phyloP scores from a whole-genome alignment of 106 monocot species.

The Apostasia shenzhenica region DNA sequence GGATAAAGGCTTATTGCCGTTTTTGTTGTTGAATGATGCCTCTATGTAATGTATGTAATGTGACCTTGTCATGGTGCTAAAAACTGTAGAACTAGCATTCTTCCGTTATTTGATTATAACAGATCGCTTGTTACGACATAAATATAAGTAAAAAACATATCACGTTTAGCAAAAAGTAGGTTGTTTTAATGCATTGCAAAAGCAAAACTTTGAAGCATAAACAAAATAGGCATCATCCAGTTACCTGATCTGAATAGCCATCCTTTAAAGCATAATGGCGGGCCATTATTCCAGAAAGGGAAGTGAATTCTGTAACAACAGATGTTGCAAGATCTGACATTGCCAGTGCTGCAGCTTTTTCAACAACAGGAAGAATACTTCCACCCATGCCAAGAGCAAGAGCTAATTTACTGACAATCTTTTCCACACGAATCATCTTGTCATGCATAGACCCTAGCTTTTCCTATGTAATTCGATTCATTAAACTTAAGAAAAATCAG shows the following conservation, averaged over 20 bases:
- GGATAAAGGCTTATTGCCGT: too few species aligned
- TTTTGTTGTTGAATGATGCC: too few species aligned
- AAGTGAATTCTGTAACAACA: constrained; percentile 89
- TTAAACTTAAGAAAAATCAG: not conserved
- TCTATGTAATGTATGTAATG: too few species aligned
- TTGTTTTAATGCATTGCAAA: too few species aligned
- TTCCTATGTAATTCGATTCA: constrained; percentile 47
- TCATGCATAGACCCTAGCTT: constrained; percentile 91
- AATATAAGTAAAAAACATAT: not conserved
- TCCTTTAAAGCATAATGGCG: constrained; percentile 86
- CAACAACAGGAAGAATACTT: constrained; percentile 36
- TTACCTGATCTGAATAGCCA: constrained; percentile 73
- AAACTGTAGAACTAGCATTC: too few species aligned
- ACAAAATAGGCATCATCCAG: not conserved
- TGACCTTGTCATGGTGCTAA: too few species aligned
- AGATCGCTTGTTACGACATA: not conserved
- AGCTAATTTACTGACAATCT: constrained; percentile 47
- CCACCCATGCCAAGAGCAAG: constrained; percentile 47
- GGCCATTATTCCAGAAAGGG: constrained; percentile 92
- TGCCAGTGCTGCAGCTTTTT: constrained; percentile 70
- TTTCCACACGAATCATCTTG: constrained; percentile 64
- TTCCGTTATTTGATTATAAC: too few species aligned
- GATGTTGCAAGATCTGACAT: constrained; percentile 97
- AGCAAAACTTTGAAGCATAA: not conserved
- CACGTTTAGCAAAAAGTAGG: too few species aligned